Conservation (phyloP, 345 rosid species). For the Gossypioides kirkii region DNA sequence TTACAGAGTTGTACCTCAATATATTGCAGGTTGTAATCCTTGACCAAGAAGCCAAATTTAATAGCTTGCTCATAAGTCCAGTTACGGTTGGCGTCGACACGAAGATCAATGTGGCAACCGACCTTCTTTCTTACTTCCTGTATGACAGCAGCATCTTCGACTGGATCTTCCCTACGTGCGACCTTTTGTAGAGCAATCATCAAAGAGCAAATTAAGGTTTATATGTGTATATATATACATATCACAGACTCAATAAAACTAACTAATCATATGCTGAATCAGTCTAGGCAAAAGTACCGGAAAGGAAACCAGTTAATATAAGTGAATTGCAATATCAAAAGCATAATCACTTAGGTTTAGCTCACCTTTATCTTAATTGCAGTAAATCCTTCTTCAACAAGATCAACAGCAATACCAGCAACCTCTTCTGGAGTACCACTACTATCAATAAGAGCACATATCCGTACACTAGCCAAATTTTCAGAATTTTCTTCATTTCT, state of each 20-base stretch:
- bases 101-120: constrained; percentile 64
- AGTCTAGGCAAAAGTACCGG: not conserved
- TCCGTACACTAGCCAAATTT: constrained; percentile 40
- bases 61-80: constrained; percentile 85
- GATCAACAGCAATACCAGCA: constrained; percentile 53
- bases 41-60: constrained; percentile 57
- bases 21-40: constrained; percentile 69
- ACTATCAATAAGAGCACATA: constrained; percentile 86
- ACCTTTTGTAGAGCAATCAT: constrained; percentile 47
- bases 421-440: constrained; percentile 69
- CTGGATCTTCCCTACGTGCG: constrained; percentile 64
- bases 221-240: not conserved
- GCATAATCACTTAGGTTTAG: not conserved
- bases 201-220: not conserved
- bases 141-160: constrained; percentile 72
- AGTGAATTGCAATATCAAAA: not conserved
- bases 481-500: constrained; percentile 33
- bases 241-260: not conserved
- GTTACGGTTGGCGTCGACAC: constrained; percentile 86
- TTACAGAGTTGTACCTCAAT: constrained; percentile 57
- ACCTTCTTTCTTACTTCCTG: constrained; percentile 73
- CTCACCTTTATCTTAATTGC: constrained; percentile 88
- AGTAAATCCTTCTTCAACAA: constrained; percentile 73
- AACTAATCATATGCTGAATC: not conserved
- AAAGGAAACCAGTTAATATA: not conserved